These are phyloP conservation scores for Corylus heterophylla DNA, from an alignment of 306 rosid species.

Conservation along the genomic window DNA sequence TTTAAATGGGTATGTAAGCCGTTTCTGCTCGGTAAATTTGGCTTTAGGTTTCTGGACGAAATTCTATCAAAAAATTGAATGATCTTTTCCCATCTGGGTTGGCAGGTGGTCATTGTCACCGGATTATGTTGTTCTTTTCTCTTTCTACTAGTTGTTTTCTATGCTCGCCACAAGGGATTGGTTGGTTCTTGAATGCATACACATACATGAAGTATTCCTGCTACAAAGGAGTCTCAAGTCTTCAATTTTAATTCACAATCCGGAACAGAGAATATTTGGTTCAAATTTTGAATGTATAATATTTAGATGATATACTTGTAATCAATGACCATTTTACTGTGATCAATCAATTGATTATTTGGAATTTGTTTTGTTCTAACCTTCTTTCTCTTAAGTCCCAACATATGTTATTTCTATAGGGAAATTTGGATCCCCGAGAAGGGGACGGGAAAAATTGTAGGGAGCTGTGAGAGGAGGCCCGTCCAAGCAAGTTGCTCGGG, in stretches of 20 bases:
- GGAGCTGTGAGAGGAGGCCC: no score
- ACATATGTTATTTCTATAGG: no score
- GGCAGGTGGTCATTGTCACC: conserved; percentile 54
- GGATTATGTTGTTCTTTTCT: conserved; percentile 29
- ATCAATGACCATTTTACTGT: no score
- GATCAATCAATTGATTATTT: no score
- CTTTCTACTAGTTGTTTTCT: conserved; percentile 39
- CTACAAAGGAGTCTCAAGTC: conserved; percentile 8
- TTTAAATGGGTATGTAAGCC: conserved; percentile 74
- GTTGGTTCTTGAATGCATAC: conserved; percentile 50
- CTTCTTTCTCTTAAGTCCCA: no score
- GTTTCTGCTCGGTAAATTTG: background rate
- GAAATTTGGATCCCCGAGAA: no score
- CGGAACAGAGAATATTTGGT: conserved; percentile 3
- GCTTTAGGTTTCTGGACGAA: conserved; percentile 3
- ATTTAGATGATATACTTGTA: no score
- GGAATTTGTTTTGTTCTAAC: no score
- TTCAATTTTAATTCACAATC: no score
- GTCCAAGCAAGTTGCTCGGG: no score
- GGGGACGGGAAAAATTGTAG: no score
- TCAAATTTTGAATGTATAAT: no score
- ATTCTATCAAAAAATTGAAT: background rate
- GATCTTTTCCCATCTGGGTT: conserved; percentile 6
- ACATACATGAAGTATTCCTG: background rate
- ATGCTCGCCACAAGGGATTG: conserved; percentile 70